Base-by-base conservation (phyloP, 345 rosid genomes). In the Pseudoturritis turrita region DNA sequence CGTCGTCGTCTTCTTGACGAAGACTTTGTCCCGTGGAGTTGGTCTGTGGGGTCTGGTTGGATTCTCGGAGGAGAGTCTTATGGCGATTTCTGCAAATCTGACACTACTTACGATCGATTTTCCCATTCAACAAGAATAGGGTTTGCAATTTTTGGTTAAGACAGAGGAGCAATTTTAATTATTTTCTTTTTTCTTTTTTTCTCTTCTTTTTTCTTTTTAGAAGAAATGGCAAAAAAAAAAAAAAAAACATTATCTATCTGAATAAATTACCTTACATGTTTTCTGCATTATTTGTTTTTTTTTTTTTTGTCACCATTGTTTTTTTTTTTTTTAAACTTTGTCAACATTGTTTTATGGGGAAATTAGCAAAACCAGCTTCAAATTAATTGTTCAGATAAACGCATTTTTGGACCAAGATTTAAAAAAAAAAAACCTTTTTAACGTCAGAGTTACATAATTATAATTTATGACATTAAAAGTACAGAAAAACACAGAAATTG, bases 61-160 rank as follows among this genome's bases (percentile, higher is more conserved):
- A 46, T 75, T 75, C 75, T 70, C 79, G 11, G 86, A 83, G 3
- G 91, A 80, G 56, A 83, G 60, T 60, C 78, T 65, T 50, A 72
- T 86, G 35, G 87, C 80, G 39, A 86, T 53, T 62, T 78, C 81
- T 39, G 71, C 81, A 56, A 86, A 83, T 71, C 71, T 79, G 64
- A 79, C 63, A 17, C 84, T 45, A 45, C 78, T 76, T 55, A 79
- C 63, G 21, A 81, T 69, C 41, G 91, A 64, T 80, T 81, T 91
- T 44, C 89, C 96, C 96, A 87, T 91, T 45, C 76, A 85, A 49
- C 62, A 4, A 47, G 7, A 28, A 6, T 8, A 46, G 53, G 45
- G 39, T 49, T 74, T 31, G 22, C 68, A 41, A 28, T 46, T 6
- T 65, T 65, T 47, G 10, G 49, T 73, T 58, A 26, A n/a, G 7